Conservation (phyloP, 768 basidiomycete species). For the Trametes maxima region DNA sequence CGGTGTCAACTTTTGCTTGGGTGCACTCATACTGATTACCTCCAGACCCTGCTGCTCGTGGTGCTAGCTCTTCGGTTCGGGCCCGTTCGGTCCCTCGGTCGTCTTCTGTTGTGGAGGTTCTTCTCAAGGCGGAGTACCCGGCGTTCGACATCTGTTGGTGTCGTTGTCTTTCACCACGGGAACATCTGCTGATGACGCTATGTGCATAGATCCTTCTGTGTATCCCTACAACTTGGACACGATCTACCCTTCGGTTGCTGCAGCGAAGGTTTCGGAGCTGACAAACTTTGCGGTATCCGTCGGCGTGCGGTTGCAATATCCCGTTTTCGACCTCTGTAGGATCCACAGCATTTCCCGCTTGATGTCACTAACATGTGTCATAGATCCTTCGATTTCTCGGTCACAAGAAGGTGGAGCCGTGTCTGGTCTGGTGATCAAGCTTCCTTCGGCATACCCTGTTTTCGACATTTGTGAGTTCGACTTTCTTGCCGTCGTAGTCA, state of each 20-base stretch:
- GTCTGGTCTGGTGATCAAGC: not conserved
- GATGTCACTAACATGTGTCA: too few species aligned
- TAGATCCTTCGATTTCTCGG: slow-evolving; percentile 10
- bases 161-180: too few species aligned
- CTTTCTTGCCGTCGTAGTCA: not conserved
- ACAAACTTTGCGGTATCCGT: slow-evolving; percentile 2
- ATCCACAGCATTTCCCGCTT: not conserved
- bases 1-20: not conserved
- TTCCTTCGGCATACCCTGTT: slow-evolving; percentile 16
- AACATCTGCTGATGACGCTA: not conserved
- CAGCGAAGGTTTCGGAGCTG: not conserved
- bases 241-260: slow-evolving; percentile 23
- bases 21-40: too few species aligned
- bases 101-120: not conserved
- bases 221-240: slow-evolving; percentile 27
- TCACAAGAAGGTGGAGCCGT: too few species aligned
- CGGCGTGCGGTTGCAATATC: slow-evolving; percentile 11
- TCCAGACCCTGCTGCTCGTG: not conserved
- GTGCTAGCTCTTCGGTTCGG: not conserved
- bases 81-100: not conserved
- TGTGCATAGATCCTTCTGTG: slow-evolving; percentile 26
- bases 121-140: slow-evolving; percentile 29
- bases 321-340: slow-evolving; percentile 22
- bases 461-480: slow-evolving; percentile 26
- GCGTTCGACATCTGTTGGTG: slow-evolving; percentile 29